Base-by-base conservation (phyloP, 179 eudicot species). In the Corrigiola litoralis region DNA sequence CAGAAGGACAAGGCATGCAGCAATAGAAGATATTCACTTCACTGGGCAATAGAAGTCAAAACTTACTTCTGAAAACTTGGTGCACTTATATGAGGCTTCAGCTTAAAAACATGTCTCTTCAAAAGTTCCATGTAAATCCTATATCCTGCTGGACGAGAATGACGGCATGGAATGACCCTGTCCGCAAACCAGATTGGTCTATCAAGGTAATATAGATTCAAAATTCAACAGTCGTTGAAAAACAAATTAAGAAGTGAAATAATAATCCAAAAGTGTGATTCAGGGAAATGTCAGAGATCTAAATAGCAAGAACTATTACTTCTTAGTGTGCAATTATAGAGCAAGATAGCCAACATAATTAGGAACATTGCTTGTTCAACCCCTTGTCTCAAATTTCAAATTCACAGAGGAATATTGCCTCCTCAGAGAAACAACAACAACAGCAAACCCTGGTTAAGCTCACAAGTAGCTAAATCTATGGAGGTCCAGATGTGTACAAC, bases 51-150 rank as follows among this genome's bases (percentile, higher is more conserved):
- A 9, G 17, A 36, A 38, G 28, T 67, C 21, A 38, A 25, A 73
- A 79, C 95, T 82, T 72, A 92, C 98, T 78, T 69, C 18, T 79
- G 81, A 80, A 79, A 75, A 54, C 81, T 64, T n/a, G 81, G 75
- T 54, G 48, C 77, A 47, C 67, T 70, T 29, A 82, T 62, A 34
- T 80, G 82, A 66, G 77, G 59, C 66, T 82, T 79, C 48, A 85
- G 78, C 45, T 74, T 67, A 65, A 90, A 84, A 58, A 79, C 83
- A 62, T 92, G 77, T 58, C 79, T 75, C 55, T 79, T 90, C 55
- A 92, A 50, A 41, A 92, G 88, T 69, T 92, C 98, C 95, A 92
- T 72, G 61, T 89, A 92, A 68, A 92, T 80, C 77, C 96, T 90
- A 72, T 79, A 92, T 64, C 90, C 90, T n/a, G 95, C 75, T 32